Conservation (phyloP, 2,329 filamentous ascomycete species). For the Seiridium unicorne region DNA sequence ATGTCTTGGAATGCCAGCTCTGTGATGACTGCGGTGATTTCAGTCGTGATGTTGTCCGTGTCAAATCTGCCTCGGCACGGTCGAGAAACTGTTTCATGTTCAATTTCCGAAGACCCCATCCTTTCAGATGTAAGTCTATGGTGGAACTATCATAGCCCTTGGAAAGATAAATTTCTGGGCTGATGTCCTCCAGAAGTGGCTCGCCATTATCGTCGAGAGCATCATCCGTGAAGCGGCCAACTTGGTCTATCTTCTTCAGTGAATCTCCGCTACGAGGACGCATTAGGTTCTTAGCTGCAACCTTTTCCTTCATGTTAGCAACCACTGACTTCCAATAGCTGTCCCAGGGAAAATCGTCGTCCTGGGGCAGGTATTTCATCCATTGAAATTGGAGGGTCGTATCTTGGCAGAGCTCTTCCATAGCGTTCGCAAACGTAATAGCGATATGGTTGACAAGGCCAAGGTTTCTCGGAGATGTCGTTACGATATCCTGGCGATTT, state of each 20-base stretch:
- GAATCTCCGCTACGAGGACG: not conserved
- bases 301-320: conserved; percentile 17
- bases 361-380: conserved; percentile 42
- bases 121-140: conserved; percentile 1
- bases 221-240: not conserved
- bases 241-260: not conserved
- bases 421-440: conserved; percentile 34
- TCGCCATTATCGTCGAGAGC: conserved; percentile 14
- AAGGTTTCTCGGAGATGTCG: conserved; percentile 35
- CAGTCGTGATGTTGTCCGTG: conserved; percentile 11
- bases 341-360: conserved; percentile 18
- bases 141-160: conserved; percentile 9
- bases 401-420: conserved; percentile 37
- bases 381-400: conserved; percentile 37
- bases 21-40: conserved; percentile 11
- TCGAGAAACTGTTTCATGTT: conserved; percentile 2
- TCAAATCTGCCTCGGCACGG: conserved; percentile 11
- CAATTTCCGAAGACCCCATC: not conserved
- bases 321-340: conserved; percentile 25
- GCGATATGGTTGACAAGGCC: conserved; percentile 33
- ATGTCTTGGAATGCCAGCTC: conserved; percentile 17
- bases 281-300: not conserved
- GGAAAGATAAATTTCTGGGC: conserved; percentile 12
- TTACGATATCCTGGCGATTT: conserved; percentile 40
- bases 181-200: conserved; percentile 21